These are phyloP conservation scores for Simmondsia chinensis DNA, from an alignment of 148 eudicot species.

Conservation along the genomic window DNA sequence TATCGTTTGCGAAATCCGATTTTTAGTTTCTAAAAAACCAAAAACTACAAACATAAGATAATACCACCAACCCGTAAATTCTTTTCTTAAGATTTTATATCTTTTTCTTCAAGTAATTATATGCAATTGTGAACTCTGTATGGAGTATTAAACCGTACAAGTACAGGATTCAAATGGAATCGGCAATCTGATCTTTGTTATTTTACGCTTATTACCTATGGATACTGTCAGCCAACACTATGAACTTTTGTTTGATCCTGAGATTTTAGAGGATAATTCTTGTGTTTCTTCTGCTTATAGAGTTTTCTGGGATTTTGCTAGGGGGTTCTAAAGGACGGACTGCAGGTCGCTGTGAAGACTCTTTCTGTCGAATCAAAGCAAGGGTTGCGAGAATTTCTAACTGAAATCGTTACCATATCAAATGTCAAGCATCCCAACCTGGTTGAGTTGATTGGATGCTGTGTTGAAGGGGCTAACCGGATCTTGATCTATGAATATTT, in stretches of 20 bases:
- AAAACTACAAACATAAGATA: no score
- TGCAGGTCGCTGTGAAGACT: constrained; percentile 73
- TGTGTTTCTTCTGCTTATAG: constrained; percentile 1
- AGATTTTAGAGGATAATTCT: neutral
- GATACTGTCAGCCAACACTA: no score
- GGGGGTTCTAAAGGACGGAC: constrained; percentile 69
- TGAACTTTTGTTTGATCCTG: neutral
- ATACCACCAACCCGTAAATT: no score
- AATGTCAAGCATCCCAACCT: constrained; percentile 77
- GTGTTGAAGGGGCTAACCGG: constrained; percentile 60
- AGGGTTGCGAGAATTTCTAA: constrained; percentile 69
- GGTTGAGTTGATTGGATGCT: constrained; percentile 80
- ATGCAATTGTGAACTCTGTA: no score
- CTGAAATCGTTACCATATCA: constrained; percentile 76
- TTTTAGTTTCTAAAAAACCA: no score
- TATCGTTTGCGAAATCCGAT: no score
- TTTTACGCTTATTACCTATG: no score
- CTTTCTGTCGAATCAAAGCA: constrained; percentile 88
- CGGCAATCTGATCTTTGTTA: no score
- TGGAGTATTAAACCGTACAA: no score
- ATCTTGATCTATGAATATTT: constrained; percentile 80
- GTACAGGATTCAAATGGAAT: no score
- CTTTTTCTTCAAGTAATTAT: no score
- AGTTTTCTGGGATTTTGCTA: constrained; percentile 13
- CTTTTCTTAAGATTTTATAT: no score